Evolutionary conservation across 768 basidiomycete species (phyloP).

Genomic region (Holtermanniella nyarrowii): DNA sequence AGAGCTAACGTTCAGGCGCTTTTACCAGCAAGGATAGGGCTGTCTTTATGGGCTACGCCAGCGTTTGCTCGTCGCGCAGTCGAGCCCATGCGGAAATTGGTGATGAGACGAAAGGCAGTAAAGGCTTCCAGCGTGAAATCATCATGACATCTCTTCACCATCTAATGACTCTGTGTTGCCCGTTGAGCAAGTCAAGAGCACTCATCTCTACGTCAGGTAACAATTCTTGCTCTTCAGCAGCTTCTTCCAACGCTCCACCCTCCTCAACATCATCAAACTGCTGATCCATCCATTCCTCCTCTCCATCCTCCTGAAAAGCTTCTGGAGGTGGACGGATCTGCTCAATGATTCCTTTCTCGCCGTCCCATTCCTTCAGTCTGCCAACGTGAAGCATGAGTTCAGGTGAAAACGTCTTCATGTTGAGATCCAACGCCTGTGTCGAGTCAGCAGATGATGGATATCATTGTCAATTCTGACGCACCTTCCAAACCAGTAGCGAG

Average conservation of each 20-base stretch:
- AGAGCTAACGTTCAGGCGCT: slow-evolving; percentile 49
- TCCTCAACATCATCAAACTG: background rate
- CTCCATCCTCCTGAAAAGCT: background rate
- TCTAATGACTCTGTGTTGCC: background rate
- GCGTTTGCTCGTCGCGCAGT: slow-evolving; percentile 58
- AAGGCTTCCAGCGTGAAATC: background rate
- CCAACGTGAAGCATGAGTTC: slow-evolving; percentile 16
- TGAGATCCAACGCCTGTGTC: slow-evolving; percentile 21
- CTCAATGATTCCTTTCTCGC: slow-evolving; percentile 1
- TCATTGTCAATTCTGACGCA: slow-evolving; percentile 4
- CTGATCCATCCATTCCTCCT: background rate
- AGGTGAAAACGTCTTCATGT: slow-evolving; percentile 24
- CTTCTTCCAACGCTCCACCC: background rate
- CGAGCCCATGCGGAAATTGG: slow-evolving; percentile 49
- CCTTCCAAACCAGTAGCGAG: slow-evolving; percentile 19
- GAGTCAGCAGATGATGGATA: background rate
- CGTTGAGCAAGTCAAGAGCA: too few species aligned
- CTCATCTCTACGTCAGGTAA: too few species aligned
- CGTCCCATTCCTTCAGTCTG: background rate
- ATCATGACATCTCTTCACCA: background rate
- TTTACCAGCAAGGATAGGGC: slow-evolving; percentile 59
- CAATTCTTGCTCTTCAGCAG: too few species aligned
- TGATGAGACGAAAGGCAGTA: slow-evolving; percentile 5
- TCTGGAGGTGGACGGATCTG: background rate
- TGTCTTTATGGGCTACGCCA: slow-evolving; percentile 63